A percentile compares a stretch with the other conserved stretches of the same genome.
Conservation (phyloP, 2,329 filamentous ascomycete species). For the Colletotrichum scovillei region DNA sequence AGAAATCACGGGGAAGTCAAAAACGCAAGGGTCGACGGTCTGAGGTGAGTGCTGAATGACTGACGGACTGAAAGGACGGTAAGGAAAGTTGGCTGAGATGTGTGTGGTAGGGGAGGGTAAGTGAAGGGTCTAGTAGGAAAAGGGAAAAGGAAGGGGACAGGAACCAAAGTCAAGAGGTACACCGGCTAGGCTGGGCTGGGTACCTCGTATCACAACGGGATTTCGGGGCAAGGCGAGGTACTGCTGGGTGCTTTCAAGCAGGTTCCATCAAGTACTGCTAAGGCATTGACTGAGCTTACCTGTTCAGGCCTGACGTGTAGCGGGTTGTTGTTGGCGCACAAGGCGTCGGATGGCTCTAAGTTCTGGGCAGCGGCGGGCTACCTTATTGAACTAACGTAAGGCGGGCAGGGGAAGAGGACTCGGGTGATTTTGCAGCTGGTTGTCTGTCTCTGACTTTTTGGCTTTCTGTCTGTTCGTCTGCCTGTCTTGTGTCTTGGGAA, state of each 20-base stretch:
- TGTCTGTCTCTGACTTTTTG: background rate
- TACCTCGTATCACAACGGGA: background rate
- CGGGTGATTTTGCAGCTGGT: background rate
- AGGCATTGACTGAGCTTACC: background rate
- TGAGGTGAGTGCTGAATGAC: background rate
- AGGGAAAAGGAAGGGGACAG: background rate
- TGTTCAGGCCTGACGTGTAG: conserved; percentile 3
- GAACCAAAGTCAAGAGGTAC: background rate
- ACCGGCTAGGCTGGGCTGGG: background rate
- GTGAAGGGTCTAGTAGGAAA: background rate
- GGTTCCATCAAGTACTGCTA: background rate
- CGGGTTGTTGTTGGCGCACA: background rate
- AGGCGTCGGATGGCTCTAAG: background rate
- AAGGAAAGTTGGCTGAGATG: background rate
- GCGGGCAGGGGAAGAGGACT: background rate
- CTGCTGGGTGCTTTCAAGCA: background rate
- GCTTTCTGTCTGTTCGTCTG: background rate
- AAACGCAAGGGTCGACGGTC: conserved; percentile 4
- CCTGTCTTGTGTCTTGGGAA: background rate
- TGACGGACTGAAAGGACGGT: background rate
- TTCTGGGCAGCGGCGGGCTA: background rate
- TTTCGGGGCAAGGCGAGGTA: background rate
- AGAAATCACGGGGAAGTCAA: background rate
- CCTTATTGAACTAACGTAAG: conserved; percentile 13
- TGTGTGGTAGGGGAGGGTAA: background rate